phyloP scores from a whole-genome alignment of 805 yeast genomes.

The Wickerhamiella cacticola region DNA sequence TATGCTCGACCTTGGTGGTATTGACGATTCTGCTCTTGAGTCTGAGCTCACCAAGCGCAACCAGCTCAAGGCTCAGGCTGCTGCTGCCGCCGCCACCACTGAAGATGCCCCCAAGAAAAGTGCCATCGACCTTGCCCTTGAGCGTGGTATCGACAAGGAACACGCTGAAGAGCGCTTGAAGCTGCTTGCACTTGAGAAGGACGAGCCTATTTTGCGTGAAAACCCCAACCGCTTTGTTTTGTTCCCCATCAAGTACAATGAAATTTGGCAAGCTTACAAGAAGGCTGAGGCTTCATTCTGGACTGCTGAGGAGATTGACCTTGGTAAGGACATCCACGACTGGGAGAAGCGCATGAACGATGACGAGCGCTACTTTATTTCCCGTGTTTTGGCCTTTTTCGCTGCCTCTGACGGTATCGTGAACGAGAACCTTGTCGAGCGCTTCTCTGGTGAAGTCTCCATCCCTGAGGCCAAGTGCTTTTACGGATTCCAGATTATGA shows the following conservation, averaged over 20 bases:
- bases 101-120: conserved; percentile 32
- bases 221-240: conserved; percentile 82
- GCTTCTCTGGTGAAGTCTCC: conserved; percentile 94
- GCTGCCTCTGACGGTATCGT: conserved; percentile 99
- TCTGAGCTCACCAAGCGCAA: conserved; percentile 15
- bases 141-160: conserved; percentile 20
- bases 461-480: conserved; percentile 96
- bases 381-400: conserved; percentile 90
- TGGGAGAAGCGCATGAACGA: conserved; percentile 85
- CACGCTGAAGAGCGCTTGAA: conserved; percentile 28
- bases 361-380: conserved; percentile 83
- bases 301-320: conserved; percentile 98
- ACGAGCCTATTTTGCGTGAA: conserved; percentile 78
- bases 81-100: conserved; percentile 26
- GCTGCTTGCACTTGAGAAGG: conserved; percentile 63
- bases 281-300: conserved; percentile 99
- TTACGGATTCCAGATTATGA: conserved; percentile 99
- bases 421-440: conserved; percentile 93
- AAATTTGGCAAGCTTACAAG: conserved; percentile 97
- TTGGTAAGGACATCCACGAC: conserved; percentile 80
- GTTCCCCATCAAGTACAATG: conserved; percentile 94
- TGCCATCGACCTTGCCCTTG: conserved; percentile 16
- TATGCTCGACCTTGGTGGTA: conserved; percentile 36
- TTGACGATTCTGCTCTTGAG: conserved; percentile 21
- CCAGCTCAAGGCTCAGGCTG: conserved; percentile 9